Percentiles rank a stretch among this genome's conserved stretches.
Conservation (phyloP, 2,329 filamentous ascomycete species). For the Sclerotinia glacialis region DNA sequence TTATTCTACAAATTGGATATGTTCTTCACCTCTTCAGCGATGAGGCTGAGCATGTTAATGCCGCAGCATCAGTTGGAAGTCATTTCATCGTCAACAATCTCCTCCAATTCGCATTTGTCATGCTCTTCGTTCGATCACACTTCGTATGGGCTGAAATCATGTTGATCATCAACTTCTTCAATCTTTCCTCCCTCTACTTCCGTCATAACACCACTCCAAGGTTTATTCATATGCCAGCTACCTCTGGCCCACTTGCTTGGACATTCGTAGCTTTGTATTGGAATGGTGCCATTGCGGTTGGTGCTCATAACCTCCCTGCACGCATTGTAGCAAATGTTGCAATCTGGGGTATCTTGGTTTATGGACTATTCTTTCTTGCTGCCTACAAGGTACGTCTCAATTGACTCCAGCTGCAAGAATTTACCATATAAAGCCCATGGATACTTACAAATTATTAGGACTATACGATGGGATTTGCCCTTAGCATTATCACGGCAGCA, state of each 20-base stretch:
- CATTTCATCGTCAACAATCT: conserved; percentile 88
- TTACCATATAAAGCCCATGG: neutral
- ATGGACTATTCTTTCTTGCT: conserved; percentile 73
- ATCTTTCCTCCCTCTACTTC: conserved; percentile 77
- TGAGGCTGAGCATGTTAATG: conserved; percentile 59
- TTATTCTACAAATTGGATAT: conserved; percentile 73
- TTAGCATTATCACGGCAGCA: conserved; percentile 70
- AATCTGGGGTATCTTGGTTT: conserved; percentile 77
- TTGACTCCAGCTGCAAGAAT: neutral
- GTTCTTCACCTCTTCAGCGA: conserved; percentile 71
- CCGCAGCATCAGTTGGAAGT: conserved; percentile 72
- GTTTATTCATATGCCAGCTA: conserved; percentile 72
- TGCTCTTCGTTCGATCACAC: conserved; percentile 74
- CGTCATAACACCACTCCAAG: conserved; percentile 68
- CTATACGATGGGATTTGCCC: conserved; percentile 74
- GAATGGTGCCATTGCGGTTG: conserved; percentile 81
- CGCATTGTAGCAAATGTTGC: conserved; percentile 82
- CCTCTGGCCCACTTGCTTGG: conserved; percentile 79
- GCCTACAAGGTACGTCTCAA: conserved; percentile 60
- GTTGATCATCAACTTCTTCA: conserved; percentile 77
- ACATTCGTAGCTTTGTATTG: conserved; percentile 84
- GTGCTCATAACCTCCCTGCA: conserved; percentile 64
- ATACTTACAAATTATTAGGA: conserved; percentile 45
- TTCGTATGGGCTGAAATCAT: conserved; percentile 76
- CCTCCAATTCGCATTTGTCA: conserved; percentile 75